phyloP scores from a whole-genome alignment of 345 rosid genomes.

The Pistacia atlantica region DNA sequence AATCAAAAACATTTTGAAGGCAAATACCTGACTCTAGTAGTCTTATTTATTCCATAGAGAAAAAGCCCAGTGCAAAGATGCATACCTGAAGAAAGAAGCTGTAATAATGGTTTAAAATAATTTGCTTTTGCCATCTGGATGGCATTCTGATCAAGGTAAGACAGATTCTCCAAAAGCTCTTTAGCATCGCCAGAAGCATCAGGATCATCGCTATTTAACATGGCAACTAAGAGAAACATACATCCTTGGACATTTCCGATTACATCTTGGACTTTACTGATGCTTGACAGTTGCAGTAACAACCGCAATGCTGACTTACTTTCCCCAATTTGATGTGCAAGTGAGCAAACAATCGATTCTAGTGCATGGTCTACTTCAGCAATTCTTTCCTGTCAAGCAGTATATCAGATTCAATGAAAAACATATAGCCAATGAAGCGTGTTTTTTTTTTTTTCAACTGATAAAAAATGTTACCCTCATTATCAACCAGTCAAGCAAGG shows the following conservation, averaged over 20 bases:
- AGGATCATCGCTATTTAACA: constrained; percentile 24
- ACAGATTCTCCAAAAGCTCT: constrained; percentile 31
- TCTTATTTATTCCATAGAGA: background rate
- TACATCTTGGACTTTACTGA: constrained; percentile 10
- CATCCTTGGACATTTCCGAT: constrained; percentile 30
- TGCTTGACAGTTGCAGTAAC: constrained; percentile 26
- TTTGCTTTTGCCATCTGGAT: constrained; percentile 34
- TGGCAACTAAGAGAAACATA: constrained; percentile 27
- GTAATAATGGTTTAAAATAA: constrained; percentile 31
- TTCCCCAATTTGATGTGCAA: constrained; percentile 32
- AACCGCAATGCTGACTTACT: constrained; percentile 29
- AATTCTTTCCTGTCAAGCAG: constrained; percentile 24
- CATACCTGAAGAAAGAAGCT: constrained; percentile 31
- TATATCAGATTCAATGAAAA: background rate
- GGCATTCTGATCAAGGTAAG: constrained; percentile 28
- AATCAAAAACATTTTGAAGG: no score
- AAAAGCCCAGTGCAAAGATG: background rate
- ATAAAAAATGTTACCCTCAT: background rate
- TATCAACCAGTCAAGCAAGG: background rate
- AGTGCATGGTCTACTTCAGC: constrained; percentile 22
- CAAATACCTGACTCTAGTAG: no score
- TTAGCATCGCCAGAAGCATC: constrained; percentile 23
- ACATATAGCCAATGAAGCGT: background rate
- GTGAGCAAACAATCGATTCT: constrained; percentile 26
- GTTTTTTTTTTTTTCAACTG: background rate